A percentile compares a stretch with the other conserved stretches of the same genome.
Conservation (phyloP, 2,329 filamentous ascomycete genomes). For the Sporothrix curviconia region DNA sequence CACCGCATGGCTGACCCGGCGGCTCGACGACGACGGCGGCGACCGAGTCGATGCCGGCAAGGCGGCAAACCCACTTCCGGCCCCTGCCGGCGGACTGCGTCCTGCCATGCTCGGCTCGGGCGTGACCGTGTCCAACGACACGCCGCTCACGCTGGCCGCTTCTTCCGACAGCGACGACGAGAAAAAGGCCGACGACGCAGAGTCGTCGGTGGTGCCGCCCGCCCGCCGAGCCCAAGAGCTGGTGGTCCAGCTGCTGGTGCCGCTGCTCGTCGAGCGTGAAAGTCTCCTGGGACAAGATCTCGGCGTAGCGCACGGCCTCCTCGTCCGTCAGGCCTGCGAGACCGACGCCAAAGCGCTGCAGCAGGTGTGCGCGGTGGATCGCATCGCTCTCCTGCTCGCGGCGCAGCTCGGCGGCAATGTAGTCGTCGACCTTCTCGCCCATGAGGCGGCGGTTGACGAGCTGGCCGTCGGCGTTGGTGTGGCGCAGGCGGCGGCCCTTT, state of each 20-base stretch:
- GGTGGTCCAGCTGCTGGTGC: slow-evolving; percentile 26
- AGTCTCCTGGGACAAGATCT: slow-evolving; percentile 59
- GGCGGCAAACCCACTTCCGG: background rate
- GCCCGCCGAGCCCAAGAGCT: background rate
- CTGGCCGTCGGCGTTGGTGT: slow-evolving; percentile 54
- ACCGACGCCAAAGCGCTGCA: slow-evolving; percentile 77
- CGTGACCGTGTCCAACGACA: slow-evolving; percentile 39
- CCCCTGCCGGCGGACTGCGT: slow-evolving; percentile 26
- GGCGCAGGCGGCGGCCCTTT: slow-evolving; percentile 72
- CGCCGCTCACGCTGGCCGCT: slow-evolving; percentile 19
- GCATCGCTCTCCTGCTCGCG: slow-evolving; percentile 61
- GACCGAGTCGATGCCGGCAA: slow-evolving; percentile 17
- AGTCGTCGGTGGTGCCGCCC: background rate
- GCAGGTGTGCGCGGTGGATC: slow-evolving; percentile 64
- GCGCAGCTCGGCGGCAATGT: slow-evolving; percentile 82
- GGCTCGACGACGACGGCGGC: background rate
- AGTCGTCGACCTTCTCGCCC: slow-evolving; percentile 59
- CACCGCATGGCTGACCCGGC: background rate
- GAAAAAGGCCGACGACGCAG: slow-evolving; percentile 23
- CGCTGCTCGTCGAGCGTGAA: slow-evolving; percentile 54
- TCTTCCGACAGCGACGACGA: slow-evolving; percentile 25
- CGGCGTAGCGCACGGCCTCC: slow-evolving; percentile 57
- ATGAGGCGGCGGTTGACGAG: slow-evolving; percentile 42
- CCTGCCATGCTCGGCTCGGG: slow-evolving; percentile 49
- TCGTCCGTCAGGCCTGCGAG: slow-evolving; percentile 61